Base-by-base conservation (phyloP, 768 basidiomycete genomes). In the Tylopilus plumbeoviolaceoides region DNA sequence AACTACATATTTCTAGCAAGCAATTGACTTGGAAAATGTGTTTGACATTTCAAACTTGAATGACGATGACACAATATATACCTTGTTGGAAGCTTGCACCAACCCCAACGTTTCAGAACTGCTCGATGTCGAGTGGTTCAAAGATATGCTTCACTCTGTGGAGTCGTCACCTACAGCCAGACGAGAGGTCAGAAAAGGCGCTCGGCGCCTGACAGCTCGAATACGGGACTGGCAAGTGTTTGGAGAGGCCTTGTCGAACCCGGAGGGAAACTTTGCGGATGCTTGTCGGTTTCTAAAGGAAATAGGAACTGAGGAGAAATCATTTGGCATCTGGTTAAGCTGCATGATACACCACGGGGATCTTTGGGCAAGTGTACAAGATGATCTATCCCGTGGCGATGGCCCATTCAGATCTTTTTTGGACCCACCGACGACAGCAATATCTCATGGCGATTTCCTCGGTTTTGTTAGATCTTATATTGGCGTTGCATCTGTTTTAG, bases 321-420 rank as follows among this genome's bases (percentile, higher is more conserved):
- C 86, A 2, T 74, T 85, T 47, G 89, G 88, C 7, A 82, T 85
- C 43, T 89, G 84, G 84, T 70, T 91, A 12, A 82, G 79, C 50
- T 84, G 81, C 10, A 82, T 90, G 78, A 73, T 82, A 25, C 74
- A 75, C n/a, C 79, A 85, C 41, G 72, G 70, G 1, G 78, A 81
- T 50, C 67, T 90, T 14, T 62, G 75, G 41, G 60, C 71, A 10
- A 48, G 7, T 5, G 17, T 68, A 18, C 55, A 27, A 21, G 52
- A 60, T 47, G 59, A 50, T 25, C 66, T 57, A 20, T 20, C 45
- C 5, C 56, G 44, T 3, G 31, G 53, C 20, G 60, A 67, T 18
- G 61, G 65, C 39, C 70, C 66, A n/a, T 75, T 77, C 15, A 70
- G 72, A 10, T 67, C 73, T 0, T 65, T 78, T 20, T 72, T 80